Evolutionary conservation across 1,284 basidiomycete species (phyloP).

Genomic region (Moesziomyces globuligerus): DNA sequence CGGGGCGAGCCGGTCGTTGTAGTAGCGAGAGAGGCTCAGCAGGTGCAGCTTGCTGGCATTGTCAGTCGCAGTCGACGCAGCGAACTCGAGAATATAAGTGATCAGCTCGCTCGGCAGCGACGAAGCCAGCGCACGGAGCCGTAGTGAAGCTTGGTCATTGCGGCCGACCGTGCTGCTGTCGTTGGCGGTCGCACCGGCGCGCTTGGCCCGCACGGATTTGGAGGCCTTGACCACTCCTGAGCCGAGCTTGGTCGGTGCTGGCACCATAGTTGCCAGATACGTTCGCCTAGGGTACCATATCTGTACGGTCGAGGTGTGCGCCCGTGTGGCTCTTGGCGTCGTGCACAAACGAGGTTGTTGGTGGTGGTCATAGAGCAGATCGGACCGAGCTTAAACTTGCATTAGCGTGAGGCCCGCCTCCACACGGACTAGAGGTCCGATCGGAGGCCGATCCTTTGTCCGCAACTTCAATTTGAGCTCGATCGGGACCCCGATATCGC

Average conservation of each 20-base stretch:
- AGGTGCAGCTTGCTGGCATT: slow-evolving; percentile 20
- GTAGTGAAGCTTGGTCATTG: slow-evolving; percentile 11
- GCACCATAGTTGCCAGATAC: slow-evolving; percentile 22
- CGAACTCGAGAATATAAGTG: slow-evolving; percentile 36
- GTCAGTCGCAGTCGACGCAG: slow-evolving; percentile 17
- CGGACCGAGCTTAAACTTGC: not conserved
- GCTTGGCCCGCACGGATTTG: slow-evolving; percentile 6
- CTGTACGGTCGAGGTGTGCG: not conserved
- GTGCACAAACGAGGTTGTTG: not conserved
- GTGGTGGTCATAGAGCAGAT: not conserved
- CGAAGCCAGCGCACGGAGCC: slow-evolving; percentile 27
- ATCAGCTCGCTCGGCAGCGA: slow-evolving; percentile 45
- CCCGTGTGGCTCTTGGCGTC: not conserved
- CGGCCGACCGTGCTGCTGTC: not conserved
- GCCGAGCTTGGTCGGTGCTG: slow-evolving; percentile 31
- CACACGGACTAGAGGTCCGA: not conserved
- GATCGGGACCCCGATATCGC: not conserved
- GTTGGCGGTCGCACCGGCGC: not conserved
- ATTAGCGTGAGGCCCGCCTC: no score
- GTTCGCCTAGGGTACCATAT: not conserved
- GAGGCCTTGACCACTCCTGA: slow-evolving; percentile 19
- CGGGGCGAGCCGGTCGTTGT: slow-evolving; percentile 35
- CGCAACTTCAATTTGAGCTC: no score
- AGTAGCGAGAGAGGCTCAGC: slow-evolving; percentile 40
- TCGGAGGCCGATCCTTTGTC: not conserved